Evolutionary conservation across 345 rosid species (phyloP).

Genomic region (Limnanthes douglasii): DNA sequence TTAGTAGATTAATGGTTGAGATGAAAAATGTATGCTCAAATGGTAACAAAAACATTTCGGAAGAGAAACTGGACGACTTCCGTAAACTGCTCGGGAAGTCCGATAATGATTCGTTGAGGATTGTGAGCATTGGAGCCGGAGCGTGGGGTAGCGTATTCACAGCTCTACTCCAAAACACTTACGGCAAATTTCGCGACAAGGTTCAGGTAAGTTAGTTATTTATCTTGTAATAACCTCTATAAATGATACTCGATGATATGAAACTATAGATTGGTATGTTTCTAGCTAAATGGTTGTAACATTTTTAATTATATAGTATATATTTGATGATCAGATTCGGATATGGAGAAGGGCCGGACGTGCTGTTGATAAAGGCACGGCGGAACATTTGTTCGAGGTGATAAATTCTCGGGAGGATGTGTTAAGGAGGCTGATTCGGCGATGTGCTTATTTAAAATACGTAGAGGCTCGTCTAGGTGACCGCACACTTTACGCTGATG

Average conservation of each 20-base stretch:
- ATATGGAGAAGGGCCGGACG: slow-evolving; percentile 91
- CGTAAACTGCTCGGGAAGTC: slow-evolving; percentile 57
- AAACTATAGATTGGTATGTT: too few relatives aligned
- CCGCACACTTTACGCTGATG: slow-evolving; percentile 70
- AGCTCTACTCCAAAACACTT: slow-evolving; percentile 78
- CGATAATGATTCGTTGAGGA: slow-evolving; percentile 72
- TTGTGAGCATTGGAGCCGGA: slow-evolving; percentile 90
- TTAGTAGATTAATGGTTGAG: too few relatives aligned
- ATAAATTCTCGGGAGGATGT: slow-evolving; percentile 91
- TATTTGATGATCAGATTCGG: too few relatives aligned
- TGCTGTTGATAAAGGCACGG: slow-evolving; percentile 57
- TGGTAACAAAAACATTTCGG: slow-evolving; percentile 37
- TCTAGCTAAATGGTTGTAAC: too few relatives aligned
- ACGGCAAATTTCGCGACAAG: slow-evolving; percentile 78
- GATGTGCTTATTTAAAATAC: slow-evolving; percentile 90
- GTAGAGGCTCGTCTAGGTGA: slow-evolving; percentile 96
- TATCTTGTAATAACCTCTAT: too few relatives aligned
- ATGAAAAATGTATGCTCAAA: slow-evolving; percentile 18
- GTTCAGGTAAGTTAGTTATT: too few relatives aligned
- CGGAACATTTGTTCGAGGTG: slow-evolving; percentile 92
- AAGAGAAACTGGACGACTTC: slow-evolving; percentile 73
- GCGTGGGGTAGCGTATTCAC: slow-evolving; percentile 98
- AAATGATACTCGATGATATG: too few relatives aligned
- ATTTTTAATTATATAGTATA: too few relatives aligned
- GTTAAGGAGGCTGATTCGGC: slow-evolving; percentile 76